Evolutionary conservation across 2,329 filamentous ascomycete genomes (phyloP).

Genomic region (Ophiocordyceps australis): DNA sequence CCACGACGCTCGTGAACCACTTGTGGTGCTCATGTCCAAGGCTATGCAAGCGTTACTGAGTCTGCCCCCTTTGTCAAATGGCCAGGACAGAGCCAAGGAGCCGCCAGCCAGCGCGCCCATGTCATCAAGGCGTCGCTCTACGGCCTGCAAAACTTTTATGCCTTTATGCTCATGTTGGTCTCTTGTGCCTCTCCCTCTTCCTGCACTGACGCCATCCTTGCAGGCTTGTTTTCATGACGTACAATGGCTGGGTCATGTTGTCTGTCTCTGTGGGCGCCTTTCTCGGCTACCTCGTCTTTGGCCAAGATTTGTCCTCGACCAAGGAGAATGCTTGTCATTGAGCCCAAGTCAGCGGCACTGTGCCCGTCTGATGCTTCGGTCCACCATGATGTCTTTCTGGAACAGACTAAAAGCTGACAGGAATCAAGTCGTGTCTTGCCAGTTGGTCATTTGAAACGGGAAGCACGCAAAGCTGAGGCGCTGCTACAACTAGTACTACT

Average conservation of each 20-base stretch:
- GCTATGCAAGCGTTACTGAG: conserved; percentile 36
- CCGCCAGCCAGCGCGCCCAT: conserved; percentile 49
- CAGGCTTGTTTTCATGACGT: conserved; percentile 99
- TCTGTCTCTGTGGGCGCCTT: conserved; percentile 79
- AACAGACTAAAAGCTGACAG: too few relatives aligned
- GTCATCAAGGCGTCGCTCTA: conserved; percentile 71
- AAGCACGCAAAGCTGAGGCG: too few relatives aligned
- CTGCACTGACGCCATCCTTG: background rate
- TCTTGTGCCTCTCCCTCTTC: background rate
- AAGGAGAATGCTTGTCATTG: conserved; percentile 92
- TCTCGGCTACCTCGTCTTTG: conserved; percentile 72
- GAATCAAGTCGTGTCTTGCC: too few relatives aligned
- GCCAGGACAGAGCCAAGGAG: conserved; percentile 53
- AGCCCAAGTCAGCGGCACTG: too few relatives aligned
- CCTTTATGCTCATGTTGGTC: conserved; percentile 88
- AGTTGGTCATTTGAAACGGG: too few relatives aligned
- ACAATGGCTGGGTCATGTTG: conserved; percentile 96
- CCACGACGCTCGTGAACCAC: conserved; percentile 2
- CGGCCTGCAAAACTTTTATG: conserved; percentile 90
- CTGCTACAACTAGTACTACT: too few relatives aligned
- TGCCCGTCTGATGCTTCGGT: too few relatives aligned
- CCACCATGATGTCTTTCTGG: too few relatives aligned
- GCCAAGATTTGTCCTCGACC: conserved; percentile 46
- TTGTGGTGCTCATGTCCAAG: too few relatives aligned
- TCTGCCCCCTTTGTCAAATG: conserved; percentile 42